These are phyloP conservation scores for Aschersonia sp. DNA, from an alignment of 2,329 filamentous ascomycete genomes.

Conservation along the genomic window DNA sequence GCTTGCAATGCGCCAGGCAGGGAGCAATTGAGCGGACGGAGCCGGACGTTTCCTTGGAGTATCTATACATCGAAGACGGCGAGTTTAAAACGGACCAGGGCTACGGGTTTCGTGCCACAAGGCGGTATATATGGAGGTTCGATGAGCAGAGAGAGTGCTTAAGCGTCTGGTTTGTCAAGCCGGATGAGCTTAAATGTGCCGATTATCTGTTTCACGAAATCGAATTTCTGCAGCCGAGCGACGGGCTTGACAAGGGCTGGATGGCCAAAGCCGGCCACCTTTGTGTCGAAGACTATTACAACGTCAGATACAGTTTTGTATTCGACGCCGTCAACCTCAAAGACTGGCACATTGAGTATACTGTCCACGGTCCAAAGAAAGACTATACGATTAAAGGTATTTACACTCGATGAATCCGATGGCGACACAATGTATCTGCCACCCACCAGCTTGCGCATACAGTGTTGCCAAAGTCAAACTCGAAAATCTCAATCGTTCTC, in stretches of 20 bases:
- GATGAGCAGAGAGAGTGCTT: constrained; percentile 43
- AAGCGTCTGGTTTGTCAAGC: constrained; percentile 60
- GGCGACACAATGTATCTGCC: background rate
- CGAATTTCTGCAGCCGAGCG: constrained; percentile 35
- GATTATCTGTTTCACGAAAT: constrained; percentile 67
- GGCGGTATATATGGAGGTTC: constrained; percentile 63
- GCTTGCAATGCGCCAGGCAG: constrained; percentile 19
- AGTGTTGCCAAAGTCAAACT: too few relatives aligned
- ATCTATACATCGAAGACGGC: constrained; percentile 56
- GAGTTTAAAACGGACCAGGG: constrained; percentile 44
- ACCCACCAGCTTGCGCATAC: too few relatives aligned
- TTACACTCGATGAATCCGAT: constrained; percentile 26
- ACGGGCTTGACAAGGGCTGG: constrained; percentile 32
- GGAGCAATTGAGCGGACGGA: constrained; percentile 5
- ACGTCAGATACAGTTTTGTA: constrained; percentile 53
- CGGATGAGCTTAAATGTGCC: constrained; percentile 43
- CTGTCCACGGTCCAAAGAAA: constrained; percentile 58
- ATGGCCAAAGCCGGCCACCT: constrained; percentile 52
- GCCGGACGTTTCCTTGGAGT: constrained; percentile 35
- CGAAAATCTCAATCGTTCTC: too few relatives aligned
- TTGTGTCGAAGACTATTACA: constrained; percentile 58
- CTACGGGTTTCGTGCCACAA: constrained; percentile 42
- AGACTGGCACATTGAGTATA: constrained; percentile 47
- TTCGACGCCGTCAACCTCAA: constrained; percentile 42
- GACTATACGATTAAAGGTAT: constrained; percentile 48